Percentiles rank a stretch among this genome's conserved stretches.
phyloP scores from a whole-genome alignment of 331 rosid genomes.

The Cydonia oblonga region DNA sequence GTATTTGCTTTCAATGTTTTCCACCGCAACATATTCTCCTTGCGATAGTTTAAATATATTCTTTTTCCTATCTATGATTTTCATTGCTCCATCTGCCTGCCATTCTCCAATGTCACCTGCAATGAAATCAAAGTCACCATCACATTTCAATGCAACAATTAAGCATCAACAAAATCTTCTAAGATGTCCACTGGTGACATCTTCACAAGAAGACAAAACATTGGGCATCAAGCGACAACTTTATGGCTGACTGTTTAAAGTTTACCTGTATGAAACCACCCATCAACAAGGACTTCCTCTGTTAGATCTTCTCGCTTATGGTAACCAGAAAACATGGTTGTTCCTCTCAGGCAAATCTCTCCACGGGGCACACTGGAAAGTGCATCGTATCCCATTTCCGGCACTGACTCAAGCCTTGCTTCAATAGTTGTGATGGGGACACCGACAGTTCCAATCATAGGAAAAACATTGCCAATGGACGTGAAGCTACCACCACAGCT shows the following conservation, averaged over 20 bases:
- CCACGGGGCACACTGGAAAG: constrained; percentile 62
- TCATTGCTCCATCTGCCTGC: constrained; percentile 83
- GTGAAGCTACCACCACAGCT: constrained; percentile 83
- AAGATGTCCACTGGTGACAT: background rate
- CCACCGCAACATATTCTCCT: constrained; percentile 90
- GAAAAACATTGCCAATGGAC: constrained; percentile 52
- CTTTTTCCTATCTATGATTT: constrained; percentile 80
- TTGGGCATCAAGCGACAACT: background rate
- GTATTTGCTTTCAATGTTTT: constrained; percentile 65
- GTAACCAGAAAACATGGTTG: constrained; percentile 65
- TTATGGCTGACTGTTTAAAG: background rate
- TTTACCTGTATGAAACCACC: constrained; percentile 93
- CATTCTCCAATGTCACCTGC: constrained; percentile 96
- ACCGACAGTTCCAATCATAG: constrained; percentile 80
- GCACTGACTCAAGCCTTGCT: constrained; percentile 85
- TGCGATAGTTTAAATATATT: constrained; percentile 85
- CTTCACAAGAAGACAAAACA: background rate
- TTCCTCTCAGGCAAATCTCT: constrained; percentile 75
- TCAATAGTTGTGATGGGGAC: constrained; percentile 71
- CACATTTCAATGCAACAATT: background rate
- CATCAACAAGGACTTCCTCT: constrained; percentile 58
- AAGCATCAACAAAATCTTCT: background rate
- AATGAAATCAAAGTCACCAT: constrained; percentile 5
- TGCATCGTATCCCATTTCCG: constrained; percentile 84
- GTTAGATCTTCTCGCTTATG: constrained; percentile 77